Base-by-base conservation (phyloP, 2,329 filamentous ascomycete genomes). In the Arthrocladium fulminans region DNA sequence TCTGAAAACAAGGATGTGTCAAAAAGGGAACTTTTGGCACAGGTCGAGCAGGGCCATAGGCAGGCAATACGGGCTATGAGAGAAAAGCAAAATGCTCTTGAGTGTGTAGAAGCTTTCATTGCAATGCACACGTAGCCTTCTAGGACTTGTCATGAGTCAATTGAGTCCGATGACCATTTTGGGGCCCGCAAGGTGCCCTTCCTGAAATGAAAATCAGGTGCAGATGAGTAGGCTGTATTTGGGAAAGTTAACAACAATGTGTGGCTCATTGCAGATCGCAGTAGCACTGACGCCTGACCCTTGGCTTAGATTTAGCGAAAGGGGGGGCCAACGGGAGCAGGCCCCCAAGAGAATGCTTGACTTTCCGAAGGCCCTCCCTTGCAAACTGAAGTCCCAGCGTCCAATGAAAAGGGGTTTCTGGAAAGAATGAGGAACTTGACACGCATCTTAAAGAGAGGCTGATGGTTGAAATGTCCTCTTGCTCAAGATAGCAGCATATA, bases 281-380 rank as follows among this genome's bases (percentile, higher is more conserved):
- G 29, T n/a, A 8, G n/a, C 20, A 19, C 32, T 44, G 41, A 19
- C 41, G 41, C 41, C 41, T 44, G 41, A 44, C 19, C 41, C 24
- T 32, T 5, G 22, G 6, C 32, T 35, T 35, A 35, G 13, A 35
- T 35, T 15, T n/a, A n/a, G n/a, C n/a, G n/a, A n/a, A 35, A 35
- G 32, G 6, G 32, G 32, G 32, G 32, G 32, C 32, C 32, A 15
- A 15, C 32, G 32, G 32, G 32, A 35, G 32, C 10, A 35, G 32
- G 10, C 32, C 13, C n/a, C n/a, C n/a, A n/a, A n/a, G n/a, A n/a
- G n/a, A n/a, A n/a, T n/a, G n/a, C n/a, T n/a, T n/a, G n/a, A n/a
- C n/a, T n/a, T n/a, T n/a, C n/a, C n/a, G n/a, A n/a, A n/a, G n/a
- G n/a, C n/a, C n/a, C n/a, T n/a, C n/a, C n/a, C n/a, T n/a, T n/a